Base-by-base conservation (phyloP, 257 asterid species). In the Cynanchum wilfordii region DNA sequence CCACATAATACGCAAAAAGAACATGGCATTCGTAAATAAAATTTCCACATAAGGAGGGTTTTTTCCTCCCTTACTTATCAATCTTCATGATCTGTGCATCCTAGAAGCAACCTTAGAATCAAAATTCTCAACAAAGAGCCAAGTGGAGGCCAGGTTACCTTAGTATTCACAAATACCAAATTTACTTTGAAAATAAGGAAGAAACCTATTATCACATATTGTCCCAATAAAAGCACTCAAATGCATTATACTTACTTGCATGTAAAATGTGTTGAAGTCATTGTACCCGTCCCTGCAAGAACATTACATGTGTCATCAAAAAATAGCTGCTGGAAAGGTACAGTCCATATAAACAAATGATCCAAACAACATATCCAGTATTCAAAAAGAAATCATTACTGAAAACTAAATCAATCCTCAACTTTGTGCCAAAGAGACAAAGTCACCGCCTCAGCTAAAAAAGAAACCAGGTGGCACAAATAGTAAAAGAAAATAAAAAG, bases 201-300 rank as follows among this genome's bases (percentile, higher is more conserved):
- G 9, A 49, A 51, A 49, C 17, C 49, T 10, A 66, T 2, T n/a
- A 56, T 62, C 55, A 20, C 63, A 38, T 49, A 42, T 25, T 36
- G 44, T 12, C 80, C 68, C 73, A 68, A 59, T 54, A 72, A 38
- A 75, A 69, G 68, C 59, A 81, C 29, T 71, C 74, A 79, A 70
- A 33, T 62, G 77, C 68, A 79, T 29, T 70, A 72, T 47, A 59
- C 96, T 92, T 92, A 92, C 99, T 85, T 95, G 99, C 95, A 95
- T 89, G 83, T 95, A 95, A 86, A 95, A 95, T 47, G 99, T 95
- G 78, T 95, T 95, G 92, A 95, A 95, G 89, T 95, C 99, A 57
- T 95, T 95, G 92, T 95, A 95, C 57, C 99, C 99, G 72, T 95
- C 98, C 95, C 99, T 95, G 98, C 89, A 81, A 67, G 81, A 78